Conservation (phyloP, 2,329 filamentous ascomycete species). For the Xylaria sp. region DNA sequence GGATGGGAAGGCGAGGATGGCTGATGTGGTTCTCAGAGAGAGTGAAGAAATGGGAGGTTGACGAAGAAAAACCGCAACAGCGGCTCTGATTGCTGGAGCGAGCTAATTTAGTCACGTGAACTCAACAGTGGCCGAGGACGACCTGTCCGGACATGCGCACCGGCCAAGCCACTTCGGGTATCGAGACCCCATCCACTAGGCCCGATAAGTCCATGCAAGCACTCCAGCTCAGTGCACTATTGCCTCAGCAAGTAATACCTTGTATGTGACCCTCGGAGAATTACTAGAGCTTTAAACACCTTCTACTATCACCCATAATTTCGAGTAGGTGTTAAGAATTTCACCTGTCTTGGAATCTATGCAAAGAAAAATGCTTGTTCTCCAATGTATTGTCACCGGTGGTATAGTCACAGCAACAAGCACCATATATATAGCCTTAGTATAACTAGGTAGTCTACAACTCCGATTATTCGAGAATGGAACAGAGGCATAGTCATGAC, state of each 20-base stretch:
- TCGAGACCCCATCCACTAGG: constrained; percentile 3
- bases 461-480: no score
- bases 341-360: no score
- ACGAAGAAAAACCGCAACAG: constrained; percentile 35
- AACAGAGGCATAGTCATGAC: no score
- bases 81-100: constrained; percentile 25
- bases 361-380: no score
- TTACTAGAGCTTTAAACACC: no score
- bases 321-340: background rate
- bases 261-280: no score
- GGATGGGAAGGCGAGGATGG: constrained; percentile 63
- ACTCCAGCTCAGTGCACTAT: background rate
- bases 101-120: constrained; percentile 33
- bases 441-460: no score
- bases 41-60: constrained; percentile 32
- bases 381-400: no score
- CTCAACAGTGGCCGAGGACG: constrained; percentile 9
- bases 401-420: no score
- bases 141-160: constrained; percentile 12
- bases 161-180: constrained; percentile 18
- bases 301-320: constrained; percentile 1
- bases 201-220: constrained; percentile 4
- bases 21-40: constrained; percentile 48
- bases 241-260: no score
- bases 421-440: no score